These are phyloP conservation scores for Malus hybrid DNA, from an alignment of 331 rosid species.

Conservation along the genomic window DNA sequence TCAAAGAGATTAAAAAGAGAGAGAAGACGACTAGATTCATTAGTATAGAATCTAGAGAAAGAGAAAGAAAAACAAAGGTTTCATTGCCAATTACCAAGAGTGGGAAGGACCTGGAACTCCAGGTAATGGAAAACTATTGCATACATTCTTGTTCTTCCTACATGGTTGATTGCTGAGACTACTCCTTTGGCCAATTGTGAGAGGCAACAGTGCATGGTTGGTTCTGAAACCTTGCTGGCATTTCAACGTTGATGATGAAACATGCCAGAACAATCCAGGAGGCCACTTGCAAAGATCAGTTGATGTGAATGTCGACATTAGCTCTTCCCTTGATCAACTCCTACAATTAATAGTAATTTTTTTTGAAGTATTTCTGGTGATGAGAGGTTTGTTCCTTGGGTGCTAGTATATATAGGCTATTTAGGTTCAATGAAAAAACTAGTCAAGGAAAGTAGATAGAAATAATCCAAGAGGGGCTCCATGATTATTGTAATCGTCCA, in stretches of 20 bases:
- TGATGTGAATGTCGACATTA: background rate
- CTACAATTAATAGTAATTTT: background rate
- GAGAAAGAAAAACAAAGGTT: background rate
- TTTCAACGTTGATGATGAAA: background rate
- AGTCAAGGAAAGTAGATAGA: background rate
- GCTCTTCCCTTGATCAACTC: background rate
- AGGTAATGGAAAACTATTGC: constrained; percentile 3
- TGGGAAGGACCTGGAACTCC: constrained; percentile 8
- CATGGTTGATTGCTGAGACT: background rate
- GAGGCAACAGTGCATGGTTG: constrained; percentile 5
- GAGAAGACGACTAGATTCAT: background rate
- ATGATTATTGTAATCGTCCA: background rate
- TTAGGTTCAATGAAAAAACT: background rate
- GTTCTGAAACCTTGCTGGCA: background rate
- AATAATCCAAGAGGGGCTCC: background rate
- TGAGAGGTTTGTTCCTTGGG: background rate
- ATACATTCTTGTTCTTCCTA: constrained; percentile 3
- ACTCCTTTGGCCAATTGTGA: background rate
- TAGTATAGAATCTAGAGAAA: background rate
- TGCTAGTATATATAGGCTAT: background rate
- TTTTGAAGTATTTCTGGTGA: background rate
- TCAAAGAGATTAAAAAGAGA: background rate
- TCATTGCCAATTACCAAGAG: constrained; percentile 6
- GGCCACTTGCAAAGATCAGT: background rate
- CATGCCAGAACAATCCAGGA: background rate